Evolutionary conservation across 2,329 filamentous ascomycete species (phyloP).

Genomic region (Cladosporium sp.): DNA sequence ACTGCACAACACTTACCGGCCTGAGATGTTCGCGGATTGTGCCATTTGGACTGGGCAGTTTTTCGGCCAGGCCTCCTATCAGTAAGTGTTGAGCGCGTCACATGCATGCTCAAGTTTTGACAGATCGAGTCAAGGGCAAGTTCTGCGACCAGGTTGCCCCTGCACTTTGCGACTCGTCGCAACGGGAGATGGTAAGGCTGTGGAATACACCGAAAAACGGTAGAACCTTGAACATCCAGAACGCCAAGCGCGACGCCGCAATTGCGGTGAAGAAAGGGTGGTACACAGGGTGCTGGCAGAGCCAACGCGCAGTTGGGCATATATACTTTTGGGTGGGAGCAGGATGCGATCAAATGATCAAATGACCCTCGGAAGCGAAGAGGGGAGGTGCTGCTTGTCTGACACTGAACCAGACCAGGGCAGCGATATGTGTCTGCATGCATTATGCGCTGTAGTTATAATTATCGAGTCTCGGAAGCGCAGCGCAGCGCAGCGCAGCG

Average conservation of each 20-base stretch:
- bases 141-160: not conserved
- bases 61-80: not conserved
- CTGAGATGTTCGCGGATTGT: not conserved
- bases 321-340: slow-evolving; percentile 1
- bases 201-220: slow-evolving; percentile 1
- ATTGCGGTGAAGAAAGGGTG: slow-evolving; percentile 13
- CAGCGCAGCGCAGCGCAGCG: not conserved
- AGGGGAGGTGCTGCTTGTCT: not conserved
- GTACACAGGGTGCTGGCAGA: slow-evolving; percentile 11
- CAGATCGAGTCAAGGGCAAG: slow-evolving; percentile 2
- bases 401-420: slow-evolving; percentile 1
- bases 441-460: not conserved
- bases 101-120: not conserved
- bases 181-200: slow-evolving; percentile 4
- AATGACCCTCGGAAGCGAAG: not conserved
- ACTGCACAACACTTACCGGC: not conserved
- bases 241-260: slow-evolving; percentile 6
- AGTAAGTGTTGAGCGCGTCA: not conserved
- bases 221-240: not conserved
- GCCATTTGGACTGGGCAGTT: not conserved
- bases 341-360: slow-evolving; percentile 1
- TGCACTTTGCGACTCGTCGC: slow-evolving; percentile 4
- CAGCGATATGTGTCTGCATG: slow-evolving; percentile 7
- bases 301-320: slow-evolving; percentile 15
- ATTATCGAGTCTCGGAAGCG: slow-evolving; percentile 2